Percentiles rank a stretch among this genome's conserved stretches.
Conservation (phyloP, 2,329 filamentous ascomycete genomes). For the Coleophoma cylindrospora region DNA sequence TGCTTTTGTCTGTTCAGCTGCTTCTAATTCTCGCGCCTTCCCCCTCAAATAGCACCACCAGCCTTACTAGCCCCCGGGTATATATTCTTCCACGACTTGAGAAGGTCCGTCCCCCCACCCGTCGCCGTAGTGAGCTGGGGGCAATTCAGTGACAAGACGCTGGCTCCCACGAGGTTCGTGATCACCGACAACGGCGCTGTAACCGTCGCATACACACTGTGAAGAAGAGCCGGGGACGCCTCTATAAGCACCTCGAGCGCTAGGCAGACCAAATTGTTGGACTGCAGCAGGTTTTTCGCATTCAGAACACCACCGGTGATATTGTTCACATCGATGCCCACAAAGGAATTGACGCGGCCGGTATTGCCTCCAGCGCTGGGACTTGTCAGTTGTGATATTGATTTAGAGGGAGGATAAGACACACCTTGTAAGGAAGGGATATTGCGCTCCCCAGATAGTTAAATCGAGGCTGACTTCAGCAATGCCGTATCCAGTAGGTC, state of each 20-base stretch:
- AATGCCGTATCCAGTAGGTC: background rate
- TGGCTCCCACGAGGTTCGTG: conserved; percentile 5
- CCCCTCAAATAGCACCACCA: background rate
- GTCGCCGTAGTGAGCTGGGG: conserved; percentile 21
- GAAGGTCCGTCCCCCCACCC: background rate
- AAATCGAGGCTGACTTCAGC: background rate
- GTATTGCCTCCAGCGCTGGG: conserved; percentile 41
- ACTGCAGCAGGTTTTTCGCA: conserved; percentile 32
- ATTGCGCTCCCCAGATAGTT: background rate
- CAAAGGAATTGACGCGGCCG: conserved; percentile 43
- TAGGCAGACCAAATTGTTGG: conserved; percentile 42
- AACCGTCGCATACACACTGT: conserved; percentile 29
- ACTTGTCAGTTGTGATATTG: background rate
- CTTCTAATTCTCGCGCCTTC: too few species aligned
- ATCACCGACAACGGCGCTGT: conserved; percentile 24
- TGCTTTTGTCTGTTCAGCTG: too few species aligned
- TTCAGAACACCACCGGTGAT: conserved; percentile 40
- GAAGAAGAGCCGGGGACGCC: conserved; percentile 34
- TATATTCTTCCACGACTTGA: conserved; percentile 1
- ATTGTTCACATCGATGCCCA: conserved; percentile 36
- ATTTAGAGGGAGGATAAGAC: background rate
- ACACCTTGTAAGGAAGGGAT: background rate
- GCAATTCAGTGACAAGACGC: conserved; percentile 22
- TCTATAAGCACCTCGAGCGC: conserved; percentile 32
- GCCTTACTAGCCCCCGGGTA: conserved; percentile 6